Evolutionary conservation across 345 rosid genomes (phyloP).

Genomic region (Mangifera indica): DNA sequence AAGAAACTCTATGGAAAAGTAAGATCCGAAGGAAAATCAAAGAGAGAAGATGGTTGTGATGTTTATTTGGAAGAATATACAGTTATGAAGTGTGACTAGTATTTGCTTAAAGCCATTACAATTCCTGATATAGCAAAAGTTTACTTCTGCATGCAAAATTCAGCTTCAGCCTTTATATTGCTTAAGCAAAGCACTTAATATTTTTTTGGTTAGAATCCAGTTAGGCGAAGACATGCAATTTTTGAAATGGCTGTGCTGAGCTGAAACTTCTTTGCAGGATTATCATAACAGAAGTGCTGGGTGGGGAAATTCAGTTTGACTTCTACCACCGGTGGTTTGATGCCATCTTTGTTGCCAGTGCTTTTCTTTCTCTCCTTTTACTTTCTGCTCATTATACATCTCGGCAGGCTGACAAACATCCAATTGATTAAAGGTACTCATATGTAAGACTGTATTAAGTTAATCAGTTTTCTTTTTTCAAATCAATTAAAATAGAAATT

Average conservation of each 20-base stretch:
- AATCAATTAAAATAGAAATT: constrained; percentile 4
- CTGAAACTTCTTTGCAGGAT: constrained; percentile 54
- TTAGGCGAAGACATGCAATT: background rate
- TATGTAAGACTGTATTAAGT: constrained; percentile 27
- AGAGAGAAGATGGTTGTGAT: too few species aligned
- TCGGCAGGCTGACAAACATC: constrained; percentile 91
- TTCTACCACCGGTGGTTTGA: constrained; percentile 98
- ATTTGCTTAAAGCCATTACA: background rate
- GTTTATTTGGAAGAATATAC: too few species aligned
- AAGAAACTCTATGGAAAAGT: too few species aligned
- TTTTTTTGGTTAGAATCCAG: background rate
- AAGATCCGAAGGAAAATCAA: too few species aligned
- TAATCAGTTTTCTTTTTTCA: background rate
- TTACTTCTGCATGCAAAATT: background rate
- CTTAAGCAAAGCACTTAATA: background rate
- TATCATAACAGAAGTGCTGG: constrained; percentile 90
- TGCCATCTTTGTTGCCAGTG: constrained; percentile 95
- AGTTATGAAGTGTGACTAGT: too few species aligned
- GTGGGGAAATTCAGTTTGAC: constrained; percentile 97
- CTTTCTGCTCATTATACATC: constrained; percentile 95
- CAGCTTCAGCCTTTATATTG: background rate
- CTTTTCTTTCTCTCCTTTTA: constrained; percentile 88
- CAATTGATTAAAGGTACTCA: constrained; percentile 56
- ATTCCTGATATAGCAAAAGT: background rate
- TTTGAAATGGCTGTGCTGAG: constrained; percentile 15